Evolutionary conservation across 257 asterid genomes (phyloP), one percentile per base, ranked within the genome.

Genomic region (Salvia splendens): DNA sequence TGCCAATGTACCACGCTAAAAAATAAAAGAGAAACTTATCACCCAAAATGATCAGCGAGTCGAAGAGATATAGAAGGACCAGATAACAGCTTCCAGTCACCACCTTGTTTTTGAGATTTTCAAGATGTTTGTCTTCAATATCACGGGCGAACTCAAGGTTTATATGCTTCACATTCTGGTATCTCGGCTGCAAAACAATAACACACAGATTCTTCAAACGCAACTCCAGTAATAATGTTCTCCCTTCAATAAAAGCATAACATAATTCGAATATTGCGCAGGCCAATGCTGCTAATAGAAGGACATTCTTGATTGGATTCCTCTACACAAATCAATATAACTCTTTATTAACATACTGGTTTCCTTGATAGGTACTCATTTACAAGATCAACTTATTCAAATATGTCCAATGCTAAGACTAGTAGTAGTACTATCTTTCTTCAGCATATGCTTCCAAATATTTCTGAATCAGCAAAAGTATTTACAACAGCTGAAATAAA

Each of bases 71-170:
- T 7, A 12, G 36, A 56, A 42, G 58, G 12, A 20, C 47, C 12
- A 24, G 6, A 5, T 5, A 16, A 59, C 30, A 5, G 43, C 48
- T 28, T 61, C 49, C 6, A 30, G 53, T 61, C 24, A 30, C 54
- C 67, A 90, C 99, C 97, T 85, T 84, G 73, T 58, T 80, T 69
- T 80, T 90, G 53, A 90, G 78, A 45, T 70, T 73, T 73, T 88
- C 85, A 56, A 93, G 86, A 80, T 90, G 92, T 73, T 57, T 76
- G 79, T 90, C 99, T 75, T 90, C 97, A 67, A 90, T 74, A 74
- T 86, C 94, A 42, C 82, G 95, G 42, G 91, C 87, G 64, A 93
- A 93, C 83, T 93, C 99, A 48, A 93, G 97, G 85, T 75, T 89
- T 75, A 93, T 80, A 65, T 82, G 89, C 88, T 87, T 91, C 85